phyloP scores from a whole-genome alignment of 371 early-diverging fungal species.

The Mortierella polycephala region DNA sequence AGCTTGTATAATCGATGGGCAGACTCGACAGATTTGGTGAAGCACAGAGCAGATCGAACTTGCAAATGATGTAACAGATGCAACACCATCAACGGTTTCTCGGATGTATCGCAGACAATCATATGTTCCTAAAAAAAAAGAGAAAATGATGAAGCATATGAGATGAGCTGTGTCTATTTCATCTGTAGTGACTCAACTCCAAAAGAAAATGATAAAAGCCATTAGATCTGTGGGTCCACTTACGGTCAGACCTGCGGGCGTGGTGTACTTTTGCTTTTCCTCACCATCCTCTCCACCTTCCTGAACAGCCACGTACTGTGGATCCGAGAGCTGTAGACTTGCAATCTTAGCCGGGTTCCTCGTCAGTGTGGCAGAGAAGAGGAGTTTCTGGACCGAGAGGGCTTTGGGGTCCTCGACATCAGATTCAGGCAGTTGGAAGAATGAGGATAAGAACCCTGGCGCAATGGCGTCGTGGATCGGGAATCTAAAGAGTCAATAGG shows the following conservation, averaged over 20 bases:
- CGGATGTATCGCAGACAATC: constrained; percentile 67
- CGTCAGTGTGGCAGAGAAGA: constrained; percentile 95
- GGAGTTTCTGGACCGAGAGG: constrained; percentile 82
- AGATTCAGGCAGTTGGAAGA: constrained; percentile 59
- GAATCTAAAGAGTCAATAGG: constrained; percentile 35
- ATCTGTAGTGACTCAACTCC: background rate
- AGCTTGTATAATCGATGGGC: constrained; percentile 82
- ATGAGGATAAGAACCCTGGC: constrained; percentile 60
- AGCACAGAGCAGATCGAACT: constrained; percentile 80
- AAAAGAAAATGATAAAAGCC: background rate
- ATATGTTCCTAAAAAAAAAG: constrained; percentile 64
- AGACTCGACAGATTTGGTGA: constrained; percentile 90
- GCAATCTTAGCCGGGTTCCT: constrained; percentile 94
- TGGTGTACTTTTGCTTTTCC: constrained; percentile 62
- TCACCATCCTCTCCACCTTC: constrained; percentile 54
- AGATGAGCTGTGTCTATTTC: background rate
- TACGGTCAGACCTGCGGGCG: constrained; percentile 71
- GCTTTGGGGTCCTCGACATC: constrained; percentile 67
- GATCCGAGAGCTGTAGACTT: constrained; percentile 79
- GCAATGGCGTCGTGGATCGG: constrained; percentile 67
- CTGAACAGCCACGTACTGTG: constrained; percentile 78
- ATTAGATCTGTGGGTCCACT: background rate
- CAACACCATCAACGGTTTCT: constrained; percentile 82
- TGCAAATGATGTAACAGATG: constrained; percentile 76
- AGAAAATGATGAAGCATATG: background rate